Conservation (phyloP, 768 basidiomycete species). For the Boletus sp. region DNA sequence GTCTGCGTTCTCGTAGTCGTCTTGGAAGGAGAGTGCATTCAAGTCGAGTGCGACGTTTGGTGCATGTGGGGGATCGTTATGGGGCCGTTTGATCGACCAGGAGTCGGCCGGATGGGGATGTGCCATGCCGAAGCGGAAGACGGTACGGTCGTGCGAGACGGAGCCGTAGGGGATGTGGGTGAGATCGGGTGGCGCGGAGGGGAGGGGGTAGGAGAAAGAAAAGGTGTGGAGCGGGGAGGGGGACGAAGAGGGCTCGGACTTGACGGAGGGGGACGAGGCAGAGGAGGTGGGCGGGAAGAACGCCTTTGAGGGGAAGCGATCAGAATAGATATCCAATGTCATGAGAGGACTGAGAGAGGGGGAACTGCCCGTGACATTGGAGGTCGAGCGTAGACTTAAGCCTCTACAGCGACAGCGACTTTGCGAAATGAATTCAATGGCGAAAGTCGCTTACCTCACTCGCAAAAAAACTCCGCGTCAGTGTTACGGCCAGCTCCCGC, state of each 20-base stretch:
- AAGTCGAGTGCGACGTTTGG: constrained; percentile 24
- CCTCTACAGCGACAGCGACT: background rate
- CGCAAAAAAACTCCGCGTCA: constrained; percentile 1
- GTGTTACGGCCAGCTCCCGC: background rate
- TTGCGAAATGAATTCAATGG: background rate
- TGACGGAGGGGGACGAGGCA: constrained; percentile 22
- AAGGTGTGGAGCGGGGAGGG: constrained; percentile 22
- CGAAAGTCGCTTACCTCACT: constrained; percentile 20
- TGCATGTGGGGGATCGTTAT: constrained; percentile 2
- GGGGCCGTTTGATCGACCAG: constrained; percentile 24
- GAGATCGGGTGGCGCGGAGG: background rate
- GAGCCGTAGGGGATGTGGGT: too few species aligned
- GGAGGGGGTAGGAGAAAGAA: constrained; percentile 22
- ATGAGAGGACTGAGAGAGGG: constrained; percentile 4
- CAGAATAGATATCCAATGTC: constrained; percentile 26
- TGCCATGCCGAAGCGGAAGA: constrained; percentile 31
- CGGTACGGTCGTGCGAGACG: background rate
- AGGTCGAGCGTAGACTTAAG: too few species aligned
- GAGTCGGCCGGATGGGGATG: constrained; percentile 16
- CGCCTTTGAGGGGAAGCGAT: constrained; percentile 3
- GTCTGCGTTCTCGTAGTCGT: constrained; percentile 63
- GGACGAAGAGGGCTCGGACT: constrained; percentile 32
- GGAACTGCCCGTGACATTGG: background rate
- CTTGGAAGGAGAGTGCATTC: constrained; percentile 45
- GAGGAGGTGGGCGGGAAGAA: background rate